Base-by-base conservation (phyloP, 179 eudicot genomes). In the Carnegiea gigantea region DNA sequence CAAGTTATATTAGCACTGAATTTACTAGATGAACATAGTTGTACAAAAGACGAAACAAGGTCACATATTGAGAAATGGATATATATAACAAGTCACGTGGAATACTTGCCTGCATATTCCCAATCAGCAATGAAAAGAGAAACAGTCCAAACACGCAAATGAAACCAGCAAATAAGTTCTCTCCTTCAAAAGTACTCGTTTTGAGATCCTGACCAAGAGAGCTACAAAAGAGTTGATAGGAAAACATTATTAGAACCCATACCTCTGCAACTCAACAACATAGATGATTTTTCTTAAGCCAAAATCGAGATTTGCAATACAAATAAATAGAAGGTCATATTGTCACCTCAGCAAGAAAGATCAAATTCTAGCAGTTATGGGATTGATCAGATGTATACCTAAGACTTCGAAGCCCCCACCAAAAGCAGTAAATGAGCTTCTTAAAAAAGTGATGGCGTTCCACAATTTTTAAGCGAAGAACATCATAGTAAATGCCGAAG, bases 151-250 rank as follows among this genome's bases (percentile, higher is more conserved):
- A 79, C 68, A 93, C 86, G 79, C 97, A 92, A 79, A 95, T 92
- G 89, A 89, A 89, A 80, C 86, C 87, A 49, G 98, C 93, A 81
- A 93, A 92, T 85, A 85, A 90, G 82, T 86, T 95, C 64, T 93
- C 98, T 84, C 90, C 89, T 21, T 89, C 88, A 71, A 64, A 90
- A 36, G 95, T 92, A 80, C 99, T 95, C 78, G 99, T 95, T 79
- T 88, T 62, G 21, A 95, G 97, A 83, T 90, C 90, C 84, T 95
- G 99, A 77, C 99, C 99, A 76, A 95, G 94, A 70, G 99, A 94
- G 82, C 99, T 95, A 91, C 91, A 90, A 84, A 72, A 53, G 81
- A 83, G 59, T 15, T 49, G 11, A 1, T 49, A 53, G 28, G 4
- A 44, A 21, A 21, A 43, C n/a, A 7, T 81, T 15, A 77, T 79